phyloP scores from a whole-genome alignment of 139 green algal species.

The Astrephomene gubernaculifera region DNA sequence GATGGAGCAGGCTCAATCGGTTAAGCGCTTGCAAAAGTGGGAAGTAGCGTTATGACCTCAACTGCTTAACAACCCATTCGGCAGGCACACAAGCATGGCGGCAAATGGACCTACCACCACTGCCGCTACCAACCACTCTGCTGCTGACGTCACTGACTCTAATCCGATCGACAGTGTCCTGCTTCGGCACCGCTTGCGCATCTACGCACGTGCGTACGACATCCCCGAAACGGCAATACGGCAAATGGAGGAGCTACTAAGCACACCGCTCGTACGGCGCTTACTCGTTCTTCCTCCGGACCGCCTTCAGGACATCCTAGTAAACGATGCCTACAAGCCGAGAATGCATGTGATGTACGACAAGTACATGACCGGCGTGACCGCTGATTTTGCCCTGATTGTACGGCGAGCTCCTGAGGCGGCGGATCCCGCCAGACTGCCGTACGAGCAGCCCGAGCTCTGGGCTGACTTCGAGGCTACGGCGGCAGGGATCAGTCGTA shows the following conservation, averaged over 20 bases:
- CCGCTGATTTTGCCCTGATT: conserved; percentile 64
- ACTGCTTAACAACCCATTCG: too few species aligned
- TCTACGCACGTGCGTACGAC: not conserved
- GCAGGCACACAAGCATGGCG: too few species aligned
- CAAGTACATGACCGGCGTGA: conserved; percentile 46
- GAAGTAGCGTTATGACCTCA: too few species aligned
- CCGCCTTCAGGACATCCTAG: conserved; percentile 11
- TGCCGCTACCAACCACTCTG: too few species aligned
- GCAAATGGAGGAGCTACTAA: conserved; percentile 12
- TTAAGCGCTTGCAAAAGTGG: too few species aligned
- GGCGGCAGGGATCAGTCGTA: not conserved
- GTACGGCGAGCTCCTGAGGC: conserved; percentile 41
- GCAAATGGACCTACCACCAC: too few species aligned
- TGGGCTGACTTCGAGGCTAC: conserved; percentile 17
- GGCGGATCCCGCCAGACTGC: conserved; percentile 5
- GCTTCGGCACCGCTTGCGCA: not conserved
- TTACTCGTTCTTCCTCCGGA: not conserved
- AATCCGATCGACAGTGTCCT: not conserved
- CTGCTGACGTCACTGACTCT: not conserved
- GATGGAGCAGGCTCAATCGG: too few species aligned
- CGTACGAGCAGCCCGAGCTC: conserved; percentile 41
- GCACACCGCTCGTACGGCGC: not conserved
- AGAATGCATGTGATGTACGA: conserved; percentile 45
- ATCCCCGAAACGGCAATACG: not conserved
- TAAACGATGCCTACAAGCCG: conserved; percentile 28